Base-by-base conservation (phyloP, 148 eudicot genomes). In the Arbutus unedo region DNA sequence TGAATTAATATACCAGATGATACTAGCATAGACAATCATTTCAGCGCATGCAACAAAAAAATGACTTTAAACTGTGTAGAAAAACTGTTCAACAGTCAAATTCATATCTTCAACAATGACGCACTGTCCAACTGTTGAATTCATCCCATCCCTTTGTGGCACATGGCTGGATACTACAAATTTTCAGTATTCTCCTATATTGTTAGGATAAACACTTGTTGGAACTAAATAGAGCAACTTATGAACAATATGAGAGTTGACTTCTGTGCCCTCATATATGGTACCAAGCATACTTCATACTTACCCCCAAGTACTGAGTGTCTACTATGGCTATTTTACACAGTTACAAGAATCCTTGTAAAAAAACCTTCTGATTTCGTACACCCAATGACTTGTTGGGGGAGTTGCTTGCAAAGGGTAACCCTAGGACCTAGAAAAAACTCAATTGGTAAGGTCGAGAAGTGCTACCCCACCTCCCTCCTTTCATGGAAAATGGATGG, bases 371-470 rank as follows among this genome's bases (percentile, higher is more conserved):
- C 48, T 43, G n/a, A 14, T 70, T 38, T 13, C 3, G 10, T 41
- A 38, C 13, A 70, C 47, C 74, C 74, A 31, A 51, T 74, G 78
- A 74, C 41, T 45, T 74, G 78, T n/a, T 48, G 59, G 10, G 4
- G 16, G 8, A 48, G 38, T 45, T n/a, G 2, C 14, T 38, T 21
- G 38, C 31, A 41, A 70, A 70, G 76, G 51, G 51, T 16, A 44
- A 18, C 16, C 56, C 13, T 1, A n/a, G 18, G 55, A 16, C 78
- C 54, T 8, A 48, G 56, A 21, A 74, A 49, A 49, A 21, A 5
- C 77, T 49, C 78, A 74, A 74, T 9, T 23, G 18, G 41, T 74
- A 74, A 74, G 78, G 56, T 43, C 19, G 55, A 74, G 41, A 38
- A 74, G 38, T 21, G 48, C 15, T n/a, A 48, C 16, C 56, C 77